These are phyloP conservation scores for Pulveroboletus sp. DNA, from an alignment of 768 basidiomycete species.

Conservation along the genomic window DNA sequence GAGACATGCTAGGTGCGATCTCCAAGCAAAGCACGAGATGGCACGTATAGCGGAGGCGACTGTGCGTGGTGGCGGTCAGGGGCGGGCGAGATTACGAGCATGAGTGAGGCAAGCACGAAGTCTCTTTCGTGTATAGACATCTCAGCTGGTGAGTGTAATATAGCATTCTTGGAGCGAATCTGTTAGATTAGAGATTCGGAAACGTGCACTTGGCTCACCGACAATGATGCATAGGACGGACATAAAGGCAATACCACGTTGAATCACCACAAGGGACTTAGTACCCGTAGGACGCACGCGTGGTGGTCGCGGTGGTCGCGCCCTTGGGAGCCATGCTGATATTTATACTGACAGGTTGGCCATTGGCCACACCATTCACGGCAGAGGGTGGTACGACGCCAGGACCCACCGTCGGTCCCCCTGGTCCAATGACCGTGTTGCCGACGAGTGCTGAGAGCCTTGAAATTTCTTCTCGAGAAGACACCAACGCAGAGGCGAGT, in stretches of 20 bases:
- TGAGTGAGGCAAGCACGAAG: conserved; percentile 18
- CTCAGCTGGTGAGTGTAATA: conserved; percentile 12
- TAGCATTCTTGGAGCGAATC: conserved; percentile 15
- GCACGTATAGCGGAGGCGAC: conserved; percentile 7
- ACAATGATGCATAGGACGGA: conserved; percentile 8
- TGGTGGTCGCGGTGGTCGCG: conserved; percentile 27
- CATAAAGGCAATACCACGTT: conserved; percentile 2
- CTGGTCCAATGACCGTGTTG: conserved; percentile 52
- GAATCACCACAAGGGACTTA: conserved; percentile 16
- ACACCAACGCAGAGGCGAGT: conserved; percentile 80
- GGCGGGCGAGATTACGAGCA: conserved; percentile 17
- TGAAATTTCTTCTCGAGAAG: conserved; percentile 89
- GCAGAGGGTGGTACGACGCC: conserved; percentile 28
- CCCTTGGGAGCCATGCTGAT: conserved; percentile 40
- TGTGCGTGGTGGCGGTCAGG: conserved; percentile 10
- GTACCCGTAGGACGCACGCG: conserved; percentile 42
- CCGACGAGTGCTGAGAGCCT: conserved; percentile 75
- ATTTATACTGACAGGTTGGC: conserved; percentile 42
- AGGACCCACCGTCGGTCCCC: conserved; percentile 28
- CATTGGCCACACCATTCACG: conserved; percentile 27
- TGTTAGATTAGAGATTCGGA: neutral
- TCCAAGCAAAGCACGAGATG: conserved; percentile 5
- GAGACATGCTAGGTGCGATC: neutral
- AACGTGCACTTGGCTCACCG: conserved; percentile 11
- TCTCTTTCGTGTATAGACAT: conserved; percentile 18